phyloP scores from a whole-genome alignment of 179 eudicot species.

The Beta corolliflora region DNA sequence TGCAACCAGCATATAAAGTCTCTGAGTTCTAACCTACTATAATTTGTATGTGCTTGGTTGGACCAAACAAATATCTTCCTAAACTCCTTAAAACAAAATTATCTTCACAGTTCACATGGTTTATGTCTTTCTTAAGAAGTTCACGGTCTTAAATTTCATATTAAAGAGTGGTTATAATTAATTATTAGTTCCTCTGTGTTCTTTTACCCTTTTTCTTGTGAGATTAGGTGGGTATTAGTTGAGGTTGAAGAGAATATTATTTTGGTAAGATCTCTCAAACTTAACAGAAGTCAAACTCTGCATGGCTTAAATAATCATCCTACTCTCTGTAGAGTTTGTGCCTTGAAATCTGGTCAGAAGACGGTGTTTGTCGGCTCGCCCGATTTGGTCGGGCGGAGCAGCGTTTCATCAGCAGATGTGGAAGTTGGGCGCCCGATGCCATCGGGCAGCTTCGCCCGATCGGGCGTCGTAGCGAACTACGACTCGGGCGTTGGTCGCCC shows the following conservation, averaged over 20 bases:
- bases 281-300: slow-evolving; percentile 36
- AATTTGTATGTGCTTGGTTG: slow-evolving; percentile 9
- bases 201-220: slow-evolving; percentile 38
- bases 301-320: slow-evolving; percentile 28
- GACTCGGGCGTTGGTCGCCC: too few relatives aligned
- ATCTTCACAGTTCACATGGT: slow-evolving; percentile 35
- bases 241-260: slow-evolving; percentile 35
- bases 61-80: slow-evolving; percentile 17
- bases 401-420: too few relatives aligned
- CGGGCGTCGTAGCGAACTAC: too few relatives aligned
- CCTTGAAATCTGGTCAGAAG: too few relatives aligned
- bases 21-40: neutral
- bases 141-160: slow-evolving; percentile 18
- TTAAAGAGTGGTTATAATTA: slow-evolving; percentile 30
- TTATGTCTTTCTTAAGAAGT: slow-evolving; percentile 13
- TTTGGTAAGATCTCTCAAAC: slow-evolving; percentile 24
- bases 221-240: slow-evolving; percentile 73
- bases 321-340: too few relatives aligned
- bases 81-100: slow-evolving; percentile 16
- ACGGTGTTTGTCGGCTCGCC: too few relatives aligned
- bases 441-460: too few relatives aligned
- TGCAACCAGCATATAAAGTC: neutral
- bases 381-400: too few relatives aligned
- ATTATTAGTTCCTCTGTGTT: slow-evolving; percentile 41
- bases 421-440: too few relatives aligned